Conservation (phyloP, 2,329 filamentous ascomycete genomes). For the Fusarium gaditjirri region DNA sequence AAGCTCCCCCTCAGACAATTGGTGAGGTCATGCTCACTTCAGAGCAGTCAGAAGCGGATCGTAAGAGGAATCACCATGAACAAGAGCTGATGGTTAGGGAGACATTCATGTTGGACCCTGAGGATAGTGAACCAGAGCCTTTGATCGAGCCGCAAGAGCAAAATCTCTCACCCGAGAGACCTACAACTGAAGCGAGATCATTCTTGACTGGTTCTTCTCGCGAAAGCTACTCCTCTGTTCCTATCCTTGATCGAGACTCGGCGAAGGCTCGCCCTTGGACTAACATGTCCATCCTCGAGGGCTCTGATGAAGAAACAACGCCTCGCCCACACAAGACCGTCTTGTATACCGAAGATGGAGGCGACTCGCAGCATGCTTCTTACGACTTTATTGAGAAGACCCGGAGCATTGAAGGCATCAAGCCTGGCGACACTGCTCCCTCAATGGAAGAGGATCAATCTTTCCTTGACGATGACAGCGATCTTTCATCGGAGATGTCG, state of each 20-base stretch:
- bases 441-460: conserved; percentile 51
- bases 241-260: conserved; percentile 76
- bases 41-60: conserved; percentile 42
- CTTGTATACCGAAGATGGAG: conserved; percentile 24
- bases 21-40: conserved; percentile 38
- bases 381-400: conserved; percentile 67
- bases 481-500: conserved; percentile 72
- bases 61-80: conserved; percentile 61
- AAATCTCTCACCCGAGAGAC: conserved; percentile 41
- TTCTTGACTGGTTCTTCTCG: conserved; percentile 71
- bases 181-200: conserved; percentile 54
- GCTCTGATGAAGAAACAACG: conserved; percentile 54
- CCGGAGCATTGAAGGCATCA: conserved; percentile 60
- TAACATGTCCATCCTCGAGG: conserved; percentile 64
- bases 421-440: conserved; percentile 49
- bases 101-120: conserved; percentile 46
- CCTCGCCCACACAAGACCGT: conserved; percentile 37
- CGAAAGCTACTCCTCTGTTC: conserved; percentile 80
- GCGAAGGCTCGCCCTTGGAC: conserved; percentile 66
- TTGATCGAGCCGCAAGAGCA: conserved; percentile 22
- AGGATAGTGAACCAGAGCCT: conserved; percentile 38
- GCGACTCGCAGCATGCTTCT: conserved; percentile 54
- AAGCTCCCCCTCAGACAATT: conserved; percentile 16
- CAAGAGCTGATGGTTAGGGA: conserved; percentile 58
- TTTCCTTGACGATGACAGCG: conserved; percentile 64